phyloP scores from a whole-genome alignment of 192 early-diverging fungal genomes.

The Coemansia sp. region DNA sequence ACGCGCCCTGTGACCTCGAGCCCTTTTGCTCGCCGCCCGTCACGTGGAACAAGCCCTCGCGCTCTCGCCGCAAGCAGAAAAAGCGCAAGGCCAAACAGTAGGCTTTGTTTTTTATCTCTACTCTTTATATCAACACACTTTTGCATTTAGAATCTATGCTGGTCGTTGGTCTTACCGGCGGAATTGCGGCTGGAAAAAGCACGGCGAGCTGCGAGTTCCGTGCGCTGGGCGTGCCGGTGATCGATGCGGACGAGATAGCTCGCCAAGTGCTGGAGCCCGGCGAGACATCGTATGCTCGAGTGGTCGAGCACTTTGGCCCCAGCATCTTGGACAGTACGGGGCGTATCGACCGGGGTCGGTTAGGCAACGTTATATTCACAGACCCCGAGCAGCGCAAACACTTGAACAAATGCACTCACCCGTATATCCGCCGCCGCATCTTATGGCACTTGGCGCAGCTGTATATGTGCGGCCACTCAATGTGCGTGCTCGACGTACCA shows the following conservation, averaged over 20 bases:
- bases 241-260: conserved; percentile 92
- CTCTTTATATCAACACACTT: background rate
- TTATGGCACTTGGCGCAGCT: conserved; percentile 60
- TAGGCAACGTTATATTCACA: conserved; percentile 78
- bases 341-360: conserved; percentile 67
- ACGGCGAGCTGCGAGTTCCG: conserved; percentile 71
- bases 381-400: conserved; percentile 65
- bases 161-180: conserved; percentile 90
- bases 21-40: conserved; percentile 3
- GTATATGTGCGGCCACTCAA: conserved; percentile 65
- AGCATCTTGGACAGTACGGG: conserved; percentile 58
- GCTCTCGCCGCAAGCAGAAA: conserved; percentile 6
- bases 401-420: conserved; percentile 86
- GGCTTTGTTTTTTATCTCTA: background rate
- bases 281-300: conserved; percentile 63
- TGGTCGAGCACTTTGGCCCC: conserved; percentile 75
- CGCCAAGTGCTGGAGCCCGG: conserved; percentile 80
- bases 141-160: conserved; percentile 55
- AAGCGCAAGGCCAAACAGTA: conserved; percentile 6
- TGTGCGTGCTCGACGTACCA: conserved; percentile 90
- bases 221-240: conserved; percentile 63
- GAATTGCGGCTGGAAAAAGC: conserved; percentile 90
- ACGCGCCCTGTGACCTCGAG: conserved; percentile 33
- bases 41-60: conserved; percentile 4
- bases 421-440: conserved; percentile 81